Evolutionary conservation across 2,329 filamentous ascomycete species (phyloP), one percentile per base, ranked within the genome.

Genomic region (Fusarium sp.): DNA sequence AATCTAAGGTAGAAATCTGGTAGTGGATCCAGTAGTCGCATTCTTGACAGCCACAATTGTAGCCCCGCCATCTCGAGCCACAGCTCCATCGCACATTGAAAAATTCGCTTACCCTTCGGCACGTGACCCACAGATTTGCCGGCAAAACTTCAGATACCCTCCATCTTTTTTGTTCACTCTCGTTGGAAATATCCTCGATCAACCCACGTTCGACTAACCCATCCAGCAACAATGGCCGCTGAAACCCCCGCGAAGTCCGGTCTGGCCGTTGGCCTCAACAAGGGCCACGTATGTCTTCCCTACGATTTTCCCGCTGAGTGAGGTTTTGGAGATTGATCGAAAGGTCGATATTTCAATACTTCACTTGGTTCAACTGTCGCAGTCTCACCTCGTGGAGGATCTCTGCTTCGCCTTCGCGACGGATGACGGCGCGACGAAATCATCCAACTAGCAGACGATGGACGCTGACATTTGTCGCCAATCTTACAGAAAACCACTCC

Each of bases 361-460:
- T 38, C 18, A 38, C 18, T 38, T 7, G 34, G 34, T 38, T 38
- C 34, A 38, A 38, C 18, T 76, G 78, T 80, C 80, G 79, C 80
- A 82, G 85, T 91, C 88, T 91, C 88, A 90, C 88, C 88, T 91
- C 88, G 86, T 90, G 88, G 88, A 91, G 88, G 88, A 91, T 91
- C 87, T 87, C 88, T 89, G 87, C 87, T 75, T 72, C 72, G 72
- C 72, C 66, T 71, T 76, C 67, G 71, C 70, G 71, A 74, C 70
- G 70, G 69, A 67, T 75, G 65, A 70, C 64, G 58, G 63, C 63
- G 52, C 53, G 59, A 60, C 58, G 49, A 53, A 60, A 55, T 34
- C 49, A 65, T 52, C 62, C 56, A 52, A 61, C 40, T 71, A 76
- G 85, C 85, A 87, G 86, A 87, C 80, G 86, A 88, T 89, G 88